Percentiles rank a stretch among this genome's conserved stretches.
Conservation (phyloP, 345 rosid species). For the Kernera saxatilis region DNA sequence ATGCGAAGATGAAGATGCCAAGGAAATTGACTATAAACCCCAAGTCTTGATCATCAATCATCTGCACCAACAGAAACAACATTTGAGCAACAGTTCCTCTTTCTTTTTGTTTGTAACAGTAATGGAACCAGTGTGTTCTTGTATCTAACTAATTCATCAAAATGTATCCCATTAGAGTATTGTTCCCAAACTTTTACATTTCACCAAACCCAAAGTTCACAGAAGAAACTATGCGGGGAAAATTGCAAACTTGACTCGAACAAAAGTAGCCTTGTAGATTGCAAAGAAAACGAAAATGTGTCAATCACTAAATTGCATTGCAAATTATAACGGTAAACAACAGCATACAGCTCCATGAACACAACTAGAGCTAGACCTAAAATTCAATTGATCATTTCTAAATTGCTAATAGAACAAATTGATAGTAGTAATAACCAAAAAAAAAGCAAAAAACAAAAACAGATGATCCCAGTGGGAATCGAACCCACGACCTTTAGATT, state of each 20-base stretch:
- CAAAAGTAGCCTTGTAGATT: not conserved
- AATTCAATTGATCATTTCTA: not conserved
- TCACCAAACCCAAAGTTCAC: not conserved
- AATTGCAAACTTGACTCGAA: not conserved
- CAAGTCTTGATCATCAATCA: slow-evolving; percentile 75
- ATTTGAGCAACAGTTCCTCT: slow-evolving; percentile 6
- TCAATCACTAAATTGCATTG: not conserved
- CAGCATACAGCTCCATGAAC: not conserved
- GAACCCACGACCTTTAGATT: slow-evolving; percentile 99
- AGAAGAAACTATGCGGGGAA: not conserved
- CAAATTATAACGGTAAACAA: not conserved
- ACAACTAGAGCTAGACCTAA: not conserved
- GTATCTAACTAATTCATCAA: not conserved
- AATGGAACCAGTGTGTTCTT: not conserved
- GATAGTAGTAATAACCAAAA: not conserved
- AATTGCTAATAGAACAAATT: not conserved
- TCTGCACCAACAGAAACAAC: slow-evolving; percentile 45
- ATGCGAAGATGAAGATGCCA: slow-evolving; percentile 64
- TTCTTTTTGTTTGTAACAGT: not conserved
- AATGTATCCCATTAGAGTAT: not conserved
- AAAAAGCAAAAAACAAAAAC: not conserved
- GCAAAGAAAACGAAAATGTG: not conserved
- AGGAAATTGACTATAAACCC: slow-evolving; percentile 77
- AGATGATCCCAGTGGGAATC: slow-evolving; percentile 95
- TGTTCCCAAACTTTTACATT: not conserved